Evolutionary conservation across 2,329 filamentous ascomycete genomes (phyloP), one percentile per base, ranked within the genome.

Genomic region (Pyrenochaeta sp.): DNA sequence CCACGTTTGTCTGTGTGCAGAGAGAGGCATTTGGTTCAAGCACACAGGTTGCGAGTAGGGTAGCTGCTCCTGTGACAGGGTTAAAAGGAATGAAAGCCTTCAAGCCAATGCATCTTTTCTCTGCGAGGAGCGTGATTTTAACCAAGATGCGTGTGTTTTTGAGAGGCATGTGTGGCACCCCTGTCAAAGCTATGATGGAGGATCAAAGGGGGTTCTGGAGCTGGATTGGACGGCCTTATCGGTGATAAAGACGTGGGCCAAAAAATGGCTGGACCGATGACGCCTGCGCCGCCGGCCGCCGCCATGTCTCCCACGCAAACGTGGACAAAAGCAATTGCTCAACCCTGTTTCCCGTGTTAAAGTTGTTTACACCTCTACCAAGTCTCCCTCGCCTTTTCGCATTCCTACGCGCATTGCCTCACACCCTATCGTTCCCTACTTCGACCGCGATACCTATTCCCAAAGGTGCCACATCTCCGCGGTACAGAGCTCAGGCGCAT

Each of bases 31-130:
- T 45, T 21, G 14, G 39, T 15, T 41, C 11, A 38, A 34, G 43
- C 26, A 23, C 32, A 28, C 22, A 44, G 44, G n/a, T n/a, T n/a
- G n/a, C n/a, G n/a, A n/a, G n/a, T n/a, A 60, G 58, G 58, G 56
- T 61, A 61, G 58, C 40, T 46, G 47, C 38, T 44, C 40, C 35
- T 47, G 28, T 47, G 41, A 34, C 31, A 47, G 35, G 41, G 46
- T 28, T 48, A 41, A 41, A 46, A 20, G 21, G 11, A 18, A 31
- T 37, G 32, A 20, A 40, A 35, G 20, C 23, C 22, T 22, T 32
- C 6, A n/a, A n/a, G n/a, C n/a, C 6, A 10, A 21, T n/a, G 15
- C 11, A n/a, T 21, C 6, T 19, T 19, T 8, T 32, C 15, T 32
- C 6, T 24, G n/a, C 21, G 18, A 13, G 34, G 29, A 39, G 19